These are phyloP conservation scores for Xylaria telfairii DNA, from an alignment of 495 filamentous ascomycete species.

Conservation along the genomic window DNA sequence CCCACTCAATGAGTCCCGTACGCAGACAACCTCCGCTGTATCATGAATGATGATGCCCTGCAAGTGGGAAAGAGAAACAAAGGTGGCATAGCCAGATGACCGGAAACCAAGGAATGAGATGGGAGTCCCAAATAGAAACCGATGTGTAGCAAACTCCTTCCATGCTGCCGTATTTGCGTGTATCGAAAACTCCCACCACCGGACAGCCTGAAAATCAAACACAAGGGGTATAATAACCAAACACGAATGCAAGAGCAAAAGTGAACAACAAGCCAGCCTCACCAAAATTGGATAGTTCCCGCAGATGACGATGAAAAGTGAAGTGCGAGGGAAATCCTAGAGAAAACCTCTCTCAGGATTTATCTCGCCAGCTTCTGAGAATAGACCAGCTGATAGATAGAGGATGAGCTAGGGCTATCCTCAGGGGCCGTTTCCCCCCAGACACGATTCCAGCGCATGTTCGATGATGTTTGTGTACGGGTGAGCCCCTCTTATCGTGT, in stretches of 20 bases:
- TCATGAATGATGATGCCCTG: slow-evolving; percentile 16
- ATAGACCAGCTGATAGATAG: not conserved
- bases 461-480: not conserved
- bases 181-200: slow-evolving; percentile 22
- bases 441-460: slow-evolving; percentile 18
- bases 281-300: slow-evolving; percentile 20
- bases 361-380: not conserved
- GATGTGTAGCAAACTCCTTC: slow-evolving; percentile 25
- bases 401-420: not conserved
- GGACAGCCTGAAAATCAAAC: slow-evolving; percentile 22
- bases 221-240: slow-evolving; percentile 26
- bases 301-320: slow-evolving; percentile 2
- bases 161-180: slow-evolving; percentile 28
- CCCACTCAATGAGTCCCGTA: slow-evolving; percentile 22
- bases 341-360: not conserved
- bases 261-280: slow-evolving; percentile 26
- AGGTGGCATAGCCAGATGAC: slow-evolving; percentile 3
- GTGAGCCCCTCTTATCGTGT: not conserved
- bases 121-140: not conserved
- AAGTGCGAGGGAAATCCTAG: not conserved
- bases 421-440: not conserved
- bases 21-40: slow-evolving; percentile 21
- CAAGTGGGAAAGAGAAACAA: not conserved
- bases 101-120: not conserved
- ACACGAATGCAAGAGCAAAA: slow-evolving; percentile 13